These are phyloP conservation scores for Mucor lusitanicus DNA, from an alignment of 371 early-diverging fungal species.

Conservation along the genomic window DNA sequence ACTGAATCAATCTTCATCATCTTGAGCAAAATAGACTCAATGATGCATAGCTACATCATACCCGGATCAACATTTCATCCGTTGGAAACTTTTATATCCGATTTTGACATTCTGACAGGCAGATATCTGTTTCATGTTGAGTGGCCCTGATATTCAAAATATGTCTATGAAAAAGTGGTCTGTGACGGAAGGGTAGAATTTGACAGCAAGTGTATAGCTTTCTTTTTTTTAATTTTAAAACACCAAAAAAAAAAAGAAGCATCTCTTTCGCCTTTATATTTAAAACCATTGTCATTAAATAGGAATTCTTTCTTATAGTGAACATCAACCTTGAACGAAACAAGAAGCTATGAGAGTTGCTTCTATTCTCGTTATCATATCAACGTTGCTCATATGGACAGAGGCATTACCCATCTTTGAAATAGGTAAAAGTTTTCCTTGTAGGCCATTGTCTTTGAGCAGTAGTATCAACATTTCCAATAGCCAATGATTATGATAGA, in stretches of 20 bases:
- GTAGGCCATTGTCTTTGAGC: no score
- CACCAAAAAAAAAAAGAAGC: no score
- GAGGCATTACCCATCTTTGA: conserved; percentile 32
- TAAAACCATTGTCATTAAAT: background rate
- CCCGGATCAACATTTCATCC: background rate
- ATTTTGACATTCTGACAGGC: no score
- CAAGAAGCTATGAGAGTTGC: background rate
- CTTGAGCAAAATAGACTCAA: no score
- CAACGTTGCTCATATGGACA: conserved; percentile 12
- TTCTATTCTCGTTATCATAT: conserved; percentile 17
- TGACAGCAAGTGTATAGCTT: background rate
- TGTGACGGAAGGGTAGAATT: background rate
- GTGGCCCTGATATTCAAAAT: background rate
- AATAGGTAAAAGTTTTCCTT: conserved; percentile 23
- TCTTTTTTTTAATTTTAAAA: background rate
- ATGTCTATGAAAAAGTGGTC: background rate
- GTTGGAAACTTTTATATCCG: background rate
- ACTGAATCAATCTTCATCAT: no score
- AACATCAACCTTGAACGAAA: background rate
- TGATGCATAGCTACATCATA: no score
- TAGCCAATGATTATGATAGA: conserved; percentile 56
- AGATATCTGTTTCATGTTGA: background rate
- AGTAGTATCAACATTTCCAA: background rate
- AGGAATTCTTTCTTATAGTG: background rate
- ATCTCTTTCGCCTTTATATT: background rate